Evolutionary conservation across 192 early-diverging fungal species (phyloP).

Genomic region (Coemansia sp.): DNA sequence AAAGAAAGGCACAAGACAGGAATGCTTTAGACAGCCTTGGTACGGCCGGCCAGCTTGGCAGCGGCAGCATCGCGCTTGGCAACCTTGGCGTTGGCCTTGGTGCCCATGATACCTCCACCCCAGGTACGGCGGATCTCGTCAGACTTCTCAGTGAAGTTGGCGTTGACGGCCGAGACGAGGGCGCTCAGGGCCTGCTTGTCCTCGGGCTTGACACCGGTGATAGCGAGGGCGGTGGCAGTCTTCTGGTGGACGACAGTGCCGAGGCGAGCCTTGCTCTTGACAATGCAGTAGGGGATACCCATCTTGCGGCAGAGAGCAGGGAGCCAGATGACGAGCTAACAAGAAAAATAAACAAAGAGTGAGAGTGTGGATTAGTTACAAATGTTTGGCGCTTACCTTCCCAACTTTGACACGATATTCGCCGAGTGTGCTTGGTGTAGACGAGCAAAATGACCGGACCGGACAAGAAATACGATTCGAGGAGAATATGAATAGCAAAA

Average conservation of each 20-base stretch:
- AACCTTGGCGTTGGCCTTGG: constrained; percentile 85
- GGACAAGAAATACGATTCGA: background rate
- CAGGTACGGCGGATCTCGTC: constrained; percentile 89
- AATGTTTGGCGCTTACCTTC: constrained; percentile 28
- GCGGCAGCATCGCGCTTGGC: constrained; percentile 70
- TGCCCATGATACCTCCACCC: constrained; percentile 99
- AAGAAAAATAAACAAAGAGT: background rate
- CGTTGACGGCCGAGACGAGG: constrained; percentile 89
- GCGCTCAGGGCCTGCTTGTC: constrained; percentile 92
- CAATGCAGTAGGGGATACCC: constrained; percentile 99
- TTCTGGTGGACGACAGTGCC: constrained; percentile 99
- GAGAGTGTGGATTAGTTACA: constrained; percentile 3
- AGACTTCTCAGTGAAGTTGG: constrained; percentile 95
- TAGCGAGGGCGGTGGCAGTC: constrained; percentile 96
- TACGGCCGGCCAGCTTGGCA: constrained; percentile 13
- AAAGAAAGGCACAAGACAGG: background rate
- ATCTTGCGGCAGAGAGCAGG: constrained; percentile 99
- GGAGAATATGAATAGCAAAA: background rate
- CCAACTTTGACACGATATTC: background rate
- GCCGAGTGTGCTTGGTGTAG: constrained; percentile 5
- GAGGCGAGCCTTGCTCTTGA: constrained; percentile 98
- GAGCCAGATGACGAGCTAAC: constrained; percentile 92
- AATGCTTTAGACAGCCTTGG: constrained; percentile 6
- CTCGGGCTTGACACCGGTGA: constrained; percentile 92
- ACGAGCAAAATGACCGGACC: background rate